These are phyloP conservation scores for Physcomitrellopsis africana DNA, from an alignment of 225 moss, liverwort and hornwort genomes.

Conservation along the genomic window DNA sequence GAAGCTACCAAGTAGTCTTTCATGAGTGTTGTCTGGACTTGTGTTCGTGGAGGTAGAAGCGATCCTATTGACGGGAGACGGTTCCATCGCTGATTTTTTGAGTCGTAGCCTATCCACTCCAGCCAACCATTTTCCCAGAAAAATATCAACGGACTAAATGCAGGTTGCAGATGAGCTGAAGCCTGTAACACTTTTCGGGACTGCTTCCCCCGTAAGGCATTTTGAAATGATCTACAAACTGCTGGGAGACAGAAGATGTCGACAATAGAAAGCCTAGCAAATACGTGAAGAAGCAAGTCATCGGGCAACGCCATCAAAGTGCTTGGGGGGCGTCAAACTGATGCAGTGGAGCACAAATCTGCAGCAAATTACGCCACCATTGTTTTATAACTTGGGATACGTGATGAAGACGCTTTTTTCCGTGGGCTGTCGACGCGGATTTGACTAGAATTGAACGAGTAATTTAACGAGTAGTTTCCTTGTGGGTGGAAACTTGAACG, in stretches of 20 bases:
- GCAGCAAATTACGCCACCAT: too few species aligned
- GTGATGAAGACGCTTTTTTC: too few species aligned
- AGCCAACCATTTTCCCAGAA: constrained; percentile 7
- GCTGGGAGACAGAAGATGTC: not conserved
- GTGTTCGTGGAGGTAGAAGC: constrained; percentile 17
- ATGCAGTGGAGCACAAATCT: too few species aligned
- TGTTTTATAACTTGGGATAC: too few species aligned
- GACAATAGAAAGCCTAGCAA: not conserved
- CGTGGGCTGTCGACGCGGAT: too few species aligned
- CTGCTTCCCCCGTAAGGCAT: not conserved
- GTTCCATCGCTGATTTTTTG: constrained; percentile 2
- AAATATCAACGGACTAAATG: not conserved
- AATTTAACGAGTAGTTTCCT: too few species aligned
- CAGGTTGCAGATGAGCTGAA: not conserved
- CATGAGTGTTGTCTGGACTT: not conserved
- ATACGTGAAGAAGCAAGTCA: not conserved
- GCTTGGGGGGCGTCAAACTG: too few species aligned
- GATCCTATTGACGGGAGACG: constrained; percentile 23
- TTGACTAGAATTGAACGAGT: too few species aligned
- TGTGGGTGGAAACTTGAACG: too few species aligned
- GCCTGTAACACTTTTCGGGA: not conserved
- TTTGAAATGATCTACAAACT: not conserved
- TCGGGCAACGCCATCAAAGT: not conserved
- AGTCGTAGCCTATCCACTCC: constrained; percentile 24
- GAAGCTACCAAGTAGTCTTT: constrained; percentile 23